Base-by-base conservation (phyloP, 2,329 filamentous ascomycete species). In the Pseudogymnoascus sp. region DNA sequence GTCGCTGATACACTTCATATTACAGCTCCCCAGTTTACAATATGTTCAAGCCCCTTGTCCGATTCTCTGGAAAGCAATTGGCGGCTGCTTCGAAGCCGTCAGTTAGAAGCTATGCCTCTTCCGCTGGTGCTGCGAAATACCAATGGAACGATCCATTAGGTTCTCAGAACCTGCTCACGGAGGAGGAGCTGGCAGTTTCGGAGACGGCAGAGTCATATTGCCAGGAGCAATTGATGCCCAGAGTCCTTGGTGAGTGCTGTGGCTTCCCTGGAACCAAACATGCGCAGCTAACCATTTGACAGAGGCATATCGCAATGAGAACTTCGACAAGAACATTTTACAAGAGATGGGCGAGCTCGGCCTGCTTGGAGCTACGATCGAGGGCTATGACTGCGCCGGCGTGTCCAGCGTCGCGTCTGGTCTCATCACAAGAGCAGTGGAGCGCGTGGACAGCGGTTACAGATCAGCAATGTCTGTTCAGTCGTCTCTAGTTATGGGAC, bases 131-230 rank as follows among this genome's bases (percentile, higher is more conserved):
- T 60, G 68, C 67, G 57, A 64, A 72, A 28, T 97, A 97, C 74
- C 86, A 96, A 74, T 99, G 94, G 93, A 84, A 94, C 73, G 94
- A 99, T 72, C 92, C 94, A 18, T 79, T 99, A 62, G 82, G 81
- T 25, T 81, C 87, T 36, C 86, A 85, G 69, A 88, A 85, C 70
- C 77, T 96, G 47, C 83, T 92, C 70, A 96, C 92, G 1, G 90
- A 96, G 66, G 94, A 99, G 63, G 94, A 99, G 75, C 73, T 90
- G 66, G 91, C 92, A 12, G 93, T 99, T 67, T 82, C 88, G 41
- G 91, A 97, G 69, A 96, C 91, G 5, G 93, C 93, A 35, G 89
- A 96, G 75, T 84, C 90, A 64, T 99, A 97, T 72, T 97, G 92
- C 73, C 93, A 97, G 74, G 92, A 97, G 73, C 84, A 85, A 63